A percentile compares a stretch with the other conserved stretches of the same genome.
Evolutionary conservation across 108 stramenopile genomes (phyloP).

Genomic region (Cylindrotheca fusiformis): DNA sequence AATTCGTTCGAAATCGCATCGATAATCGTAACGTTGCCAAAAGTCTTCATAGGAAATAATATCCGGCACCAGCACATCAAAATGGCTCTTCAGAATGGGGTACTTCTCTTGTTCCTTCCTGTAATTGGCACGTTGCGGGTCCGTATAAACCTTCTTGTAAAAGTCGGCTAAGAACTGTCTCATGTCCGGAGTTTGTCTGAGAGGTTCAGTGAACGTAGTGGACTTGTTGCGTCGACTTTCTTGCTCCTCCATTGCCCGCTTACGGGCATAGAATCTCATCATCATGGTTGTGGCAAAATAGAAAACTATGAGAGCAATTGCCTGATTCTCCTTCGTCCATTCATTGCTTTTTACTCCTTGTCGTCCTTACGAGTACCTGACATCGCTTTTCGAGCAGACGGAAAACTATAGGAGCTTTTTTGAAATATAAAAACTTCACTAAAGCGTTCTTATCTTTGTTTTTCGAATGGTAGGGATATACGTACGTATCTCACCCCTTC

Average conservation of each 20-base stretch:
- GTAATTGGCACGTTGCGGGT: neutral
- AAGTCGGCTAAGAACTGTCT: constrained; percentile 7
- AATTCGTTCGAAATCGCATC: constrained; percentile 12
- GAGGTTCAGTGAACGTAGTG: constrained; percentile 9
- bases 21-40: constrained; percentile 20
- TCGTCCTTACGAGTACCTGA: no score
- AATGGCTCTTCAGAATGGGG: constrained; percentile 8
- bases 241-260: constrained; percentile 2
- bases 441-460: no score
- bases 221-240: constrained; percentile 1
- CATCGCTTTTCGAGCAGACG: no score
- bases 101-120: neutral
- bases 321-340: no score
- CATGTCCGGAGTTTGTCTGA: constrained; percentile 8
- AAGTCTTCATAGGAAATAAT: constrained; percentile 12
- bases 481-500: no score
- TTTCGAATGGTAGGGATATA: no score
- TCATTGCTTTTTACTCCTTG: no score
- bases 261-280: no score
- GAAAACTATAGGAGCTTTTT: no score
- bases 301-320: no score
- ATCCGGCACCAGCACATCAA: neutral
- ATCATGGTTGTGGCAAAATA: no score
- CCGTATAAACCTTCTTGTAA: constrained; percentile 5
- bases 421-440: no score